These are phyloP conservation scores for Aspergillus saccharolyticus DNA, from an alignment of 495 filamentous ascomycete genomes.

Conservation along the genomic window DNA sequence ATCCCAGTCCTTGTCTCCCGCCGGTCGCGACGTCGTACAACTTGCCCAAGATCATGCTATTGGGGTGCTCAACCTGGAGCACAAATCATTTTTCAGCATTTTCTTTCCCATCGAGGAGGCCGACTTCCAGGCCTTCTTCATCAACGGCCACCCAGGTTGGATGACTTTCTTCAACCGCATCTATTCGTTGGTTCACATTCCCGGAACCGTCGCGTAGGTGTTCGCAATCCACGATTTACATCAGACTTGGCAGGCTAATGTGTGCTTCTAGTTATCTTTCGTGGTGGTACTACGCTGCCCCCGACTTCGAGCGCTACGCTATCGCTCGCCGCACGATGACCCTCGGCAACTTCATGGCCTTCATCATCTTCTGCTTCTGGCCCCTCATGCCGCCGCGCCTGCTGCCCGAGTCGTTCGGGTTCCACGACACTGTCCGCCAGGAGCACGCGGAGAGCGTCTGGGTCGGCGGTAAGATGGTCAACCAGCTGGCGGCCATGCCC, in stretches of 20 bases:
- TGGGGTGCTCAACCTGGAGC: constrained; percentile 57
- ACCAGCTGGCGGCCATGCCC: constrained; percentile 54
- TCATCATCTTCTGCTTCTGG: constrained; percentile 56
- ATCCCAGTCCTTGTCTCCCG: constrained; percentile 38
- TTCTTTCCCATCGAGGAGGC: constrained; percentile 52
- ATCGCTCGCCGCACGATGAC: constrained; percentile 58
- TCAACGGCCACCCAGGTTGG: constrained; percentile 47
- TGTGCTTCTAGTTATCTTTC: constrained; percentile 48
- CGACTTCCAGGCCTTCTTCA: constrained; percentile 56
- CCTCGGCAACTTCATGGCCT: constrained; percentile 57
- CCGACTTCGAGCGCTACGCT: constrained; percentile 50
- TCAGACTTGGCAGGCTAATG: not conserved
- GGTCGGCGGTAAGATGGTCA: constrained; percentile 55
- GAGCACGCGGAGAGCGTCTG: constrained; percentile 57
- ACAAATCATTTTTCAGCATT: constrained; percentile 47
- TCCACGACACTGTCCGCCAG: constrained; percentile 59
- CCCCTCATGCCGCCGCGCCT: constrained; percentile 63
- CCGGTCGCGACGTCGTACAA: constrained; percentile 55
- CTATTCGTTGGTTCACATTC: constrained; percentile 63
- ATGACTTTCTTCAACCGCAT: constrained; percentile 57
- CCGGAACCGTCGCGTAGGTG: constrained; percentile 59
- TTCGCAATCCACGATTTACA: not conserved
- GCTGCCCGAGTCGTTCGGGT: constrained; percentile 54
- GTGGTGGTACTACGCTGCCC: constrained; percentile 62
- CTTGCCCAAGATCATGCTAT: constrained; percentile 61